Conservation (phyloP, 441 rosid species). For the Brassica balearica region DNA sequence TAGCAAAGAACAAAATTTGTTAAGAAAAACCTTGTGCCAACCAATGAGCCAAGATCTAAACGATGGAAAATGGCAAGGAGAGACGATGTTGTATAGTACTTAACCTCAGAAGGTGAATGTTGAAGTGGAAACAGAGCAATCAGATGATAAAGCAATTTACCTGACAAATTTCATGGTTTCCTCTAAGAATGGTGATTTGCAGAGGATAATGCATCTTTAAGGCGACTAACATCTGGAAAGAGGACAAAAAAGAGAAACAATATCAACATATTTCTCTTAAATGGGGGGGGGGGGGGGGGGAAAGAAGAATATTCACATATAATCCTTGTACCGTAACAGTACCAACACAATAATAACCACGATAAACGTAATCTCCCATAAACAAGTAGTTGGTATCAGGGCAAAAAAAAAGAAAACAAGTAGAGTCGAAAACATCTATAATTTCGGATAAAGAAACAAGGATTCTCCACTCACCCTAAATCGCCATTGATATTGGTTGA, state of each 20-base stretch:
- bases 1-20: neutral
- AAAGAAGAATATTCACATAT: neutral
- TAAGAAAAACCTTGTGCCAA: neutral
- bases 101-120: neutral
- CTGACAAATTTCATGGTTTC: constrained; percentile 97
- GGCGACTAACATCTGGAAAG: constrained; percentile 77
- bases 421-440: too few species aligned
- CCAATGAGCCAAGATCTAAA: neutral
- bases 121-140: neutral
- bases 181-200: constrained; percentile 85
- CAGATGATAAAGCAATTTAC: constrained; percentile 41
- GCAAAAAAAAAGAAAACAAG: constrained; percentile 33
- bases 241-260: neutral
- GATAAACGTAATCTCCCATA: constrained; percentile 82
- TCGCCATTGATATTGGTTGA: too few species aligned
- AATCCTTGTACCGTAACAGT: constrained; percentile 73
- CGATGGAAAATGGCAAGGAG: neutral
- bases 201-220: constrained; percentile 81
- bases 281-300: neutral
- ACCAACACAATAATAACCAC: constrained; percentile 84
- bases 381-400: constrained; percentile 80
- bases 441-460: too few species aligned
- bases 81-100: neutral
- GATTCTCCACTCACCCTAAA: too few species aligned
- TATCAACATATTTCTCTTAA: neutral